phyloP scores from a whole-genome alignment of 805 yeast genomes.

The Barnettozyma botsteinii region DNA sequence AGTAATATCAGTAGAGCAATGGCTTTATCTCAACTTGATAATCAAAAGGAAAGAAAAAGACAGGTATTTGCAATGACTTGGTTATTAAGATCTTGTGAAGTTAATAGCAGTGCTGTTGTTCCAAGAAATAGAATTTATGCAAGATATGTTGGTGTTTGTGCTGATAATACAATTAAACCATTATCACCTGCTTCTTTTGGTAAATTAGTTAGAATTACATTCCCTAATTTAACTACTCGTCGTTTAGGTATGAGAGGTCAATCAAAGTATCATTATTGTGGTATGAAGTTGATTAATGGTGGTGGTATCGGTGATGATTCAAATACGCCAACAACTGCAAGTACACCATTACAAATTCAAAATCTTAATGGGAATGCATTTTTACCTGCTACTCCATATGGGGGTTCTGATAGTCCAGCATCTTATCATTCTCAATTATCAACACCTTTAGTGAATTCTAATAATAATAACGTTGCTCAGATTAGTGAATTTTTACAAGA shows the following conservation, averaged over 20 bases:
- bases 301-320: conserved; percentile 28
- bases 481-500: conserved; percentile 17
- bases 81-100: conserved; percentile 60
- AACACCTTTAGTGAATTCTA: conserved; percentile 16
- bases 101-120: conserved; percentile 45
- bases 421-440: conserved; percentile 24
- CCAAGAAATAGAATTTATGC: conserved; percentile 67
- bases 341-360: conserved; percentile 23
- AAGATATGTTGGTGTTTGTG: conserved; percentile 54
- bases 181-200: conserved; percentile 77
- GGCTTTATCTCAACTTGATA: conserved; percentile 23
- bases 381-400: conserved; percentile 26
- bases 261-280: conserved; percentile 78
- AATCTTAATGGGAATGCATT: conserved; percentile 20
- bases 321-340: conserved; percentile 22
- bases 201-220: conserved; percentile 55
- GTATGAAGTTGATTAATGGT: conserved; percentile 45
- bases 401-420: conserved; percentile 23
- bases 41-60: conserved; percentile 49
- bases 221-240: conserved; percentile 62
- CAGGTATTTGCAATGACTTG: conserved; percentile 82
- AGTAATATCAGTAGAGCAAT: neutral
- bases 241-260: conserved; percentile 76
- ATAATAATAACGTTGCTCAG: conserved; percentile 7
- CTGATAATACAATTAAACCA: conserved; percentile 48